These are phyloP conservation scores for Chalciporus sphaerocephalus DNA, from an alignment of 768 basidiomycete species.

Conservation along the genomic window DNA sequence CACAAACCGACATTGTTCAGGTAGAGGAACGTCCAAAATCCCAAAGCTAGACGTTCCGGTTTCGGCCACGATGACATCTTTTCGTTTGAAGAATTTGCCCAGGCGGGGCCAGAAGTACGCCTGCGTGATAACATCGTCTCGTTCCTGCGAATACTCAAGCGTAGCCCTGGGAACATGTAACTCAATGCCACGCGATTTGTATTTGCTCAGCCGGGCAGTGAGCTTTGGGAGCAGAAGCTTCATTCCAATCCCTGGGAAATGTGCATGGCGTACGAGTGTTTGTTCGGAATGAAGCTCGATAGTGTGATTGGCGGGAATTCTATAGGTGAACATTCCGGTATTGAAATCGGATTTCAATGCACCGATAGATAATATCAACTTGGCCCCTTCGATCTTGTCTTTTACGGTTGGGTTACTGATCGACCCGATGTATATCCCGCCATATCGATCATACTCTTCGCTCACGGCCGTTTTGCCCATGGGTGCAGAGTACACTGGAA, in stretches of 20 bases:
- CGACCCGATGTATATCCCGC: slow-evolving; percentile 76
- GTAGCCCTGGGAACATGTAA: slow-evolving; percentile 43
- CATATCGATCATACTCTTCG: slow-evolving; percentile 69
- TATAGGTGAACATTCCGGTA: slow-evolving; percentile 82
- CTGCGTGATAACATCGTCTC: slow-evolving; percentile 59
- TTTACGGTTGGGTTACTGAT: slow-evolving; percentile 63
- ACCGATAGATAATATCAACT: slow-evolving; percentile 73
- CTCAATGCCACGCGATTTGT: slow-evolving; percentile 36
- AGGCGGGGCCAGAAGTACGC: slow-evolving; percentile 82
- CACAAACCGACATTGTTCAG: slow-evolving; percentile 59
- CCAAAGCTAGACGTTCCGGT: slow-evolving; percentile 87
- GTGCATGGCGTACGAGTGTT: slow-evolving; percentile 60
- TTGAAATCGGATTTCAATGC: slow-evolving; percentile 76
- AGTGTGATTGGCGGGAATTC: slow-evolving; percentile 52
- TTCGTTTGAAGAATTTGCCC: slow-evolving; percentile 61
- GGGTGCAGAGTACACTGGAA: slow-evolving; percentile 69
- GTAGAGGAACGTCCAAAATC: slow-evolving; percentile 74
- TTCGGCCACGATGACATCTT: slow-evolving; percentile 82
- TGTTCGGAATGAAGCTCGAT: slow-evolving; percentile 80
- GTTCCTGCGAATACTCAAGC: slow-evolving; percentile 47
- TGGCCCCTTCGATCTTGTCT: slow-evolving; percentile 68
- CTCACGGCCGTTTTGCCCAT: slow-evolving; percentile 81
- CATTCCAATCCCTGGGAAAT: slow-evolving; percentile 67
- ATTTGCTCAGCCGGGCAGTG: slow-evolving; percentile 47
- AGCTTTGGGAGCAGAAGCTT: slow-evolving; percentile 73